Percentiles rank a stretch among this genome's conserved stretches.
Evolutionary conservation across 1,139 yeast species (phyloP).

Genomic region (Scheffersomyces lignicola): DNA sequence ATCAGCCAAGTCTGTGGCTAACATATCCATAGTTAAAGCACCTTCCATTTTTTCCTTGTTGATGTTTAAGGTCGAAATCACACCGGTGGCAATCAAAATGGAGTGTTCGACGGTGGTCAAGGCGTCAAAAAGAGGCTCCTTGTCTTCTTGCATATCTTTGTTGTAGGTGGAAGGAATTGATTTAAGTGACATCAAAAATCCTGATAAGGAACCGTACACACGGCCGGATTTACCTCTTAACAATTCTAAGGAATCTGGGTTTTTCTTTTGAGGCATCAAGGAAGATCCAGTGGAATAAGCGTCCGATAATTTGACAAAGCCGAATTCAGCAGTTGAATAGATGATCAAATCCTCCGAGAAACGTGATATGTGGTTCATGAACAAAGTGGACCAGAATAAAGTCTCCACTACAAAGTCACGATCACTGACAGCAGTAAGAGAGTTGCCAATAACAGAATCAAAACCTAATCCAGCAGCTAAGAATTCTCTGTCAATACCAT

Average conservation of each 20-base stretch:
- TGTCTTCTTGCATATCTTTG: constrained; percentile 98
- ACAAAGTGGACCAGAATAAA: constrained; percentile 95
- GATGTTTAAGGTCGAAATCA: constrained; percentile 78
- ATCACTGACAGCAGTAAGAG: constrained; percentile 92
- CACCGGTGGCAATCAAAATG: constrained; percentile 92
- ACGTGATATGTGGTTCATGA: constrained; percentile 93
- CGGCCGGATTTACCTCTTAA: constrained; percentile 97
- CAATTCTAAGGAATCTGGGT: constrained; percentile 93
- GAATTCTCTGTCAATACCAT: constrained; percentile 92
- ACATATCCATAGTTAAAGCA: constrained; percentile 97
- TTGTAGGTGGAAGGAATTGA: constrained; percentile 96
- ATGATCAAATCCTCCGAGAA: constrained; percentile 93
- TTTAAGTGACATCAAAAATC: constrained; percentile 93
- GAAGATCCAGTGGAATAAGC: constrained; percentile 99
- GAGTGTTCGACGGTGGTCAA: constrained; percentile 91
- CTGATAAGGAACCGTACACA: constrained; percentile 91
- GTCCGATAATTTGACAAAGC: constrained; percentile 88
- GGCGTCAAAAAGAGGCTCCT: constrained; percentile 94
- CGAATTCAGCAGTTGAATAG: constrained; percentile 96
- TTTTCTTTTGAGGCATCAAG: constrained; percentile 98
- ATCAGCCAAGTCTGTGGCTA: constrained; percentile 97
- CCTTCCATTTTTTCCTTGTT: constrained; percentile 74
- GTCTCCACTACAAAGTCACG: constrained; percentile 97
- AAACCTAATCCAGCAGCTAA: constrained; percentile 80
- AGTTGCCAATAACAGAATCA: constrained; percentile 85